Percentiles rank a stretch among this genome's conserved stretches.
These are phyloP conservation scores for Backusella circina DNA, from an alignment of 192 early-diverging fungal species.

Conservation along the genomic window DNA sequence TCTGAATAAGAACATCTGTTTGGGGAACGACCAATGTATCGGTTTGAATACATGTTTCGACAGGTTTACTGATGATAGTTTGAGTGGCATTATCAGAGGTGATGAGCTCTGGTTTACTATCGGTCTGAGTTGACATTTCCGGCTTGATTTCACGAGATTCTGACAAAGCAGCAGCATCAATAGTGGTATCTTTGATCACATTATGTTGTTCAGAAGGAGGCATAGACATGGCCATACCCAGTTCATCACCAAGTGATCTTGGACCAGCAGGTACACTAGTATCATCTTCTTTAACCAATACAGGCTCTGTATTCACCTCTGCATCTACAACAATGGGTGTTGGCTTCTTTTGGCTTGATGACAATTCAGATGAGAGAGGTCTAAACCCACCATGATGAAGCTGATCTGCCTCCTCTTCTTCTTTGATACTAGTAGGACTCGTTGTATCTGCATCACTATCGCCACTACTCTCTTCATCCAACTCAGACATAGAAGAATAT, in stretches of 20 bases:
- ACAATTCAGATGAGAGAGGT: conserved; percentile 23
- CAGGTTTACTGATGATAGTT: background rate
- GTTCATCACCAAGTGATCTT: conserved; percentile 10
- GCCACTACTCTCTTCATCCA: conserved; percentile 4
- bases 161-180: background rate
- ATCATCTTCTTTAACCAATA: background rate
- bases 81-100: background rate
- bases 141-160: background rate
- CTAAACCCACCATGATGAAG: background rate
- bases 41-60: background rate
- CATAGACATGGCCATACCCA: background rate
- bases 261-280: background rate
- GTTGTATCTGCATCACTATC: conserved; percentile 15
- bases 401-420: background rate
- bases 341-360: background rate
- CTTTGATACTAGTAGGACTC: background rate
- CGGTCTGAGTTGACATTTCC: background rate
- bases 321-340: conserved; percentile 15
- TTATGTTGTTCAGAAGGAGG: background rate
- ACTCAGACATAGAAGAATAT: conserved; percentile 1
- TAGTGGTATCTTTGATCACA: background rate
- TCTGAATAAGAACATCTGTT: background rate
- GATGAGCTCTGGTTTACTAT: background rate
- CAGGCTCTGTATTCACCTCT: conserved; percentile 18
- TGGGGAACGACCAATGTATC: background rate